Percentiles rank a stretch among this genome's conserved stretches.
phyloP scores from a whole-genome alignment of 2,329 filamentous ascomycete species.

The Microsporum audouinii region DNA sequence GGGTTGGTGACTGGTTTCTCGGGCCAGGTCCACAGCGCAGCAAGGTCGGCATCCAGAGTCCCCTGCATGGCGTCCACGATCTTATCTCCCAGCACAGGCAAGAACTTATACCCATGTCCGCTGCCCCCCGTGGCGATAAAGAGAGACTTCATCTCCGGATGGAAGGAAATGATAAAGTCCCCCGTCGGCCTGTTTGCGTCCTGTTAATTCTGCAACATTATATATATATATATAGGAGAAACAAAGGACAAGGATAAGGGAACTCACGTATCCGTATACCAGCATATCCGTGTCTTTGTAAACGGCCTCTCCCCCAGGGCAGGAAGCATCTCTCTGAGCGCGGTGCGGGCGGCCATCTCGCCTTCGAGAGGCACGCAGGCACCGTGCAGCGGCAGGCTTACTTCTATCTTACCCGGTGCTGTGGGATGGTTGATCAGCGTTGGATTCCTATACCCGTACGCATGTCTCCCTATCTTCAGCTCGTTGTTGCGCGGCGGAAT shows the following conservation, averaged over 20 bases:
- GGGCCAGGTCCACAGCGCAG: conserved; percentile 35
- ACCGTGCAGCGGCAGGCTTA: conserved; percentile 31
- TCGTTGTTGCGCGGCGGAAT: conserved; percentile 44
- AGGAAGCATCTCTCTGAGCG: conserved; percentile 51
- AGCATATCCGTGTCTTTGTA: conserved; percentile 53
- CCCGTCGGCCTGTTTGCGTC: conserved; percentile 40
- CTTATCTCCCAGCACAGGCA: conserved; percentile 43
- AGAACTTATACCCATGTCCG: conserved; percentile 45
- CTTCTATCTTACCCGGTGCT: conserved; percentile 13
- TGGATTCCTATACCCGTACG: conserved; percentile 52
- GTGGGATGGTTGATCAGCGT: conserved; percentile 20
- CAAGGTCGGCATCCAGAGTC: conserved; percentile 31
- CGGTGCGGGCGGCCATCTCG: conserved; percentile 49
- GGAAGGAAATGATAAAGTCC: conserved; percentile 60
- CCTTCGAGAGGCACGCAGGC: conserved; percentile 43
- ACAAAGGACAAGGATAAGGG: not conserved
- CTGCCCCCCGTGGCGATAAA: conserved; percentile 44
- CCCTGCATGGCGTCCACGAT: conserved; percentile 39
- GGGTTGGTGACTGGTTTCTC: conserved; percentile 7
- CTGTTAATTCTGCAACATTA: not conserved
- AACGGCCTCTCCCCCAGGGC: conserved; percentile 51
- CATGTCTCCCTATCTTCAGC: conserved; percentile 61
- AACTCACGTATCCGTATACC: conserved; percentile 59
- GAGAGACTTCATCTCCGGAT: conserved; percentile 45
- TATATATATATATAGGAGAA: not conserved